These are phyloP conservation scores for Fomitopsis pinicola DNA, from an alignment of 1,284 basidiomycete genomes.

Conservation along the genomic window DNA sequence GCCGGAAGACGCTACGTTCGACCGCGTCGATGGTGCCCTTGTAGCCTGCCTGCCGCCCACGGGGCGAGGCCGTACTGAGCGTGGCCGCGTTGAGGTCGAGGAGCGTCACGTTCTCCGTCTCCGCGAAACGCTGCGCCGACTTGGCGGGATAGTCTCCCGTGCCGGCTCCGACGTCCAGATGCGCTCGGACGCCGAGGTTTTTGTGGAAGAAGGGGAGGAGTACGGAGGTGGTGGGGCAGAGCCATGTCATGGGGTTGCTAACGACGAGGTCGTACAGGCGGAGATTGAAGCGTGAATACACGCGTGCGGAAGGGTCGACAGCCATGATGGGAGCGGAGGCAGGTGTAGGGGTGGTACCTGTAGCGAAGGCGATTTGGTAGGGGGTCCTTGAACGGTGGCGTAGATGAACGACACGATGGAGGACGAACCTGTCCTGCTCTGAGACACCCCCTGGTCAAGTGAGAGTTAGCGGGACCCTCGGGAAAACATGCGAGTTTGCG, in stretches of 20 bases:
- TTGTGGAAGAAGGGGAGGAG: conserved; percentile 20
- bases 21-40: conserved; percentile 12
- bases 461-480: too few species aligned
- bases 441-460: too few species aligned
- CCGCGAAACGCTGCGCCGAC: conserved; percentile 7
- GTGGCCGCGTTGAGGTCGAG: conserved; percentile 21
- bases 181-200: conserved; percentile 13
- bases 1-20: conserved; percentile 16
- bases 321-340: not conserved
- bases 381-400: too few species aligned
- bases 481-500: too few species aligned
- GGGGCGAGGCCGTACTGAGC: conserved; percentile 9
- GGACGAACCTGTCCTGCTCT: too few species aligned
- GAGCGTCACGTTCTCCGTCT: conserved; percentile 15
- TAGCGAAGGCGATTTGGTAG: too few species aligned
- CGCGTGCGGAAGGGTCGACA: conserved; percentile 12
- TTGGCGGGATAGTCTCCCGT: conserved; percentile 21
- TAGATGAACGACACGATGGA: too few species aligned
- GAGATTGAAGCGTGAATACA: conserved; percentile 14
- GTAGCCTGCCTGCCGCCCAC: conserved; percentile 7
- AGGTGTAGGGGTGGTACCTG: too few species aligned
- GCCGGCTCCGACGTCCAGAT: conserved; percentile 23
- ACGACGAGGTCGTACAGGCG: conserved; percentile 18
- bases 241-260: conserved; percentile 19
- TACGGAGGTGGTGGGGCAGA: conserved; percentile 13